These are phyloP conservation scores for Termitomyces sp. DNA, from an alignment of 768 basidiomycete species.

Conservation along the genomic window DNA sequence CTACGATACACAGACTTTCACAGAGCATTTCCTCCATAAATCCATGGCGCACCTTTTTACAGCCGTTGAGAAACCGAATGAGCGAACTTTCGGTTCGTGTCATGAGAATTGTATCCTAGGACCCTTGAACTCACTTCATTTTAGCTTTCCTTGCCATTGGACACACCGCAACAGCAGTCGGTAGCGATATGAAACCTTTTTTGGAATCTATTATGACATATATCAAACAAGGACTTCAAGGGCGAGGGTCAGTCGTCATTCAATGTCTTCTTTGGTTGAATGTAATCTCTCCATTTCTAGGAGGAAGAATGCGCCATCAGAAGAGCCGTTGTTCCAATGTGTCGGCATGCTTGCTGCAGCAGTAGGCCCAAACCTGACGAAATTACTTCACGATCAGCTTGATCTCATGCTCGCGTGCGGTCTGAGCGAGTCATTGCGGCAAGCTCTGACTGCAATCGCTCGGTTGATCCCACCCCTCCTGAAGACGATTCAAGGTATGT, in stretches of 20 bases:
- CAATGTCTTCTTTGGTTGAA: neutral
- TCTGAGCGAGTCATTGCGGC: constrained; percentile 80
- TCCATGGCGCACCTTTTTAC: constrained; percentile 89
- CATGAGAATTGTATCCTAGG: neutral
- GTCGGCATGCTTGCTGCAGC: constrained; percentile 93
- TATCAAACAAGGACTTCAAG: constrained; percentile 85
- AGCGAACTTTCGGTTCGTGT: constrained; percentile 78
- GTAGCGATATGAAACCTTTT: constrained; percentile 94
- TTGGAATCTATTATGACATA: constrained; percentile 86
- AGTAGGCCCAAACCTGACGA: constrained; percentile 93
- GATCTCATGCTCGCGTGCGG: constrained; percentile 96
- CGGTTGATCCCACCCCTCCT: constrained; percentile 85
- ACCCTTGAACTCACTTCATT: constrained; percentile 10
- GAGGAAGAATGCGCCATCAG: constrained; percentile 87
- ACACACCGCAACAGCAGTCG: constrained; percentile 86
- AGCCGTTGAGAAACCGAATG: constrained; percentile 83
- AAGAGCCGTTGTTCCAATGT: constrained; percentile 97
- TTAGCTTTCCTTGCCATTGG: constrained; percentile 95
- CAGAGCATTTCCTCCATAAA: constrained; percentile 86
- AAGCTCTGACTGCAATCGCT: constrained; percentile 81
- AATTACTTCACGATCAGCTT: constrained; percentile 91
- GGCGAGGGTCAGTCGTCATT: constrained; percentile 60
- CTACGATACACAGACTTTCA: constrained; percentile 91
- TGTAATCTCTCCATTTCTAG: constrained; percentile 28
- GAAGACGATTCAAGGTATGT: constrained; percentile 83